Evolutionary conservation across 2,329 filamentous ascomycete species (phyloP), one percentile per base, ranked within the genome.

Genomic region (Fusarium continuum): DNA sequence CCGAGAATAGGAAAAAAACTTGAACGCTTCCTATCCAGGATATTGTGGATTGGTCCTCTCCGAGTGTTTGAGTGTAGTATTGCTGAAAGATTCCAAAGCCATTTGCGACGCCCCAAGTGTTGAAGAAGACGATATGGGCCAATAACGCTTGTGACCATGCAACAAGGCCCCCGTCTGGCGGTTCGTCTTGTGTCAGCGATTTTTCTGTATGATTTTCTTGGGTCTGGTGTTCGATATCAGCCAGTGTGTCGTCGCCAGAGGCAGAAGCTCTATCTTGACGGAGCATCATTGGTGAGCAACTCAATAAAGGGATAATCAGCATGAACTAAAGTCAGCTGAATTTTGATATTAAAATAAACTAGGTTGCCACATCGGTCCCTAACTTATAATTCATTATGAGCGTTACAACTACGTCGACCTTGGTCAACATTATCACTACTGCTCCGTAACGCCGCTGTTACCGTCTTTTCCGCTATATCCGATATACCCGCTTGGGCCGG

Each of bases 21-120:
- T 81, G 79, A 2, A 81, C 70, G 13, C 76, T 78, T 5, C 79
- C 79, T 23, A 81, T 80, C 77, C 79, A 80, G 4, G 78, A 78
- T 25, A 82, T 78, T 6, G 74, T 68, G 1, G 77, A 78, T 2
- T 75, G 72, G 1, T 73, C 62, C 20, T 73, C 67, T 6, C 67
- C 51, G 4, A 79, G 66, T 3, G 67, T 72, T 20, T 73, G 57
- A 2, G 72, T 75, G 61, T 82, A 82, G 59, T 82, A 81, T 14
- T 77, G 73, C 52, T 82, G 79, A 49, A 81, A 82, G 8, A 77
- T 74, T 4, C 80, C 80, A 53, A 78, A 80, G 13, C 74, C 77
- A 55, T 81, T 81, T 23, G 80, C 73, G 35, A 81, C 77, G n/a
- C 80, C 80, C 78, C 79, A 80, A 5, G 78, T 78, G 28, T 78